Conservation (phyloP, 768 basidiomycete genomes). For the Kondoa subrosea region DNA sequence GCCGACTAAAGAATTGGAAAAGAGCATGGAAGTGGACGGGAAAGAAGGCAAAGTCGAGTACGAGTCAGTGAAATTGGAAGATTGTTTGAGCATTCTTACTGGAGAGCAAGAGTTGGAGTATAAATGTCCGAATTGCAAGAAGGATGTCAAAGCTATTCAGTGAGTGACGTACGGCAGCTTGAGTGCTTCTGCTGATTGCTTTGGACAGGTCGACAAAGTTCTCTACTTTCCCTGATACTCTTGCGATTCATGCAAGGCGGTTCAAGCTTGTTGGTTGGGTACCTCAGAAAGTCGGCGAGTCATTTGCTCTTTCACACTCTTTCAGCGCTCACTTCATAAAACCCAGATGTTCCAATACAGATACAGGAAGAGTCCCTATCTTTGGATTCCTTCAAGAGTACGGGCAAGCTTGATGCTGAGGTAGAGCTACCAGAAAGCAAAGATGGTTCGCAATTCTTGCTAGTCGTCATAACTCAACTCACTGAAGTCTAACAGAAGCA, state of each 20-base stretch:
- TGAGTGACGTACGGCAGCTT: conserved; percentile 33
- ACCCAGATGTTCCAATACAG: conserved; percentile 73
- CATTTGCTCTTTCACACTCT: conserved; percentile 8
- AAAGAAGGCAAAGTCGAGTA: conserved; percentile 43
- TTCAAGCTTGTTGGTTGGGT: conserved; percentile 96
- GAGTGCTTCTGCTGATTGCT: background rate
- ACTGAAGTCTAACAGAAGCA: conserved; percentile 23
- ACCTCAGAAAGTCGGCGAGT: conserved; percentile 72
- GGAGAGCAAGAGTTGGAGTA: conserved; percentile 53
- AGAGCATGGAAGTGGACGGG: conserved; percentile 25
- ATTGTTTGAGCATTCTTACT: conserved; percentile 47
- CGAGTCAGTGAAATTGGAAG: conserved; percentile 44
- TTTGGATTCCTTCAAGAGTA: conserved; percentile 51
- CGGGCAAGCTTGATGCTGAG: conserved; percentile 55
- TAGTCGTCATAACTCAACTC: background rate
- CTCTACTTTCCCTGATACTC: conserved; percentile 68
- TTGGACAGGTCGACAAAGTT: conserved; percentile 52
- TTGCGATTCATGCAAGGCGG: conserved; percentile 79
- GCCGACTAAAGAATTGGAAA: conserved; percentile 31
- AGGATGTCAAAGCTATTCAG: conserved; percentile 55
- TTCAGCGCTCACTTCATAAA: background rate
- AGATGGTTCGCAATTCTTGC: conserved; percentile 19
- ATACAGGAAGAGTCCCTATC: conserved; percentile 48
- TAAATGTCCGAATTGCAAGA: conserved; percentile 55
- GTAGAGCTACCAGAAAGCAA: conserved; percentile 47